Percentiles rank a stretch among this genome's conserved stretches.
Evolutionary conservation across 148 eudicot species (phyloP).

Genomic region (Chenopodium berlandieri): DNA sequence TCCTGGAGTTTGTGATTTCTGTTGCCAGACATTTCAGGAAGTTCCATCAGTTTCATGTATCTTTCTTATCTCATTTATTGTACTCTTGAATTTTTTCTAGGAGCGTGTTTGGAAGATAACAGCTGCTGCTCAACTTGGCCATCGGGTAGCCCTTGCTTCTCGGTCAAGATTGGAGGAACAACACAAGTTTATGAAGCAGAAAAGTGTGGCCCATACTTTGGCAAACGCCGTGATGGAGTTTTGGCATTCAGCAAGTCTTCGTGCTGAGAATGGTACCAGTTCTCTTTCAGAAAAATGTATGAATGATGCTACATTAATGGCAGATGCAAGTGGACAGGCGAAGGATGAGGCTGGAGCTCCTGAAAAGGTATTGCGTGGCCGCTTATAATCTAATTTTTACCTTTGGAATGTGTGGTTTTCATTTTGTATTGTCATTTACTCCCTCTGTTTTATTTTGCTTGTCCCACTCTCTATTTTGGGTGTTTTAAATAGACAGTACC

Average conservation of each 20-base stretch:
- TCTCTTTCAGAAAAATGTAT: slow-evolving; percentile 24
- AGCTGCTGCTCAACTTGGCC: slow-evolving; percentile 77
- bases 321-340: slow-evolving; percentile 13
- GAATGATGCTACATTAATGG: slow-evolving; percentile 23
- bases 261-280: slow-evolving; percentile 25
- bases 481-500: too few relatives aligned
- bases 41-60: not conserved
- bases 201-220: slow-evolving; percentile 57
- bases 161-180: slow-evolving; percentile 53
- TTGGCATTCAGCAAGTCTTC: slow-evolving; percentile 68
- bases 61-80: slow-evolving; percentile 4
- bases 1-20: not conserved
- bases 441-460: too few relatives aligned
- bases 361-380: slow-evolving; percentile 26
- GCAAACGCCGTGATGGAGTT: slow-evolving; percentile 79
- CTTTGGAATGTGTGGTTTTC: not conserved
- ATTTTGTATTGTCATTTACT: not conserved
- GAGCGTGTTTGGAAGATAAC: slow-evolving; percentile 90
- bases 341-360: slow-evolving; percentile 11
- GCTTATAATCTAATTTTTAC: not conserved
- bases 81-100: slow-evolving; percentile 32
- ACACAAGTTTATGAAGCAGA: slow-evolving; percentile 43
- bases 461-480: too few relatives aligned
- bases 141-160: slow-evolving; percentile 54
- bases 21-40: not conserved